Base-by-base conservation (phyloP, 148 eudicot species). In the Mesembryanthemum crystallinum region DNA sequence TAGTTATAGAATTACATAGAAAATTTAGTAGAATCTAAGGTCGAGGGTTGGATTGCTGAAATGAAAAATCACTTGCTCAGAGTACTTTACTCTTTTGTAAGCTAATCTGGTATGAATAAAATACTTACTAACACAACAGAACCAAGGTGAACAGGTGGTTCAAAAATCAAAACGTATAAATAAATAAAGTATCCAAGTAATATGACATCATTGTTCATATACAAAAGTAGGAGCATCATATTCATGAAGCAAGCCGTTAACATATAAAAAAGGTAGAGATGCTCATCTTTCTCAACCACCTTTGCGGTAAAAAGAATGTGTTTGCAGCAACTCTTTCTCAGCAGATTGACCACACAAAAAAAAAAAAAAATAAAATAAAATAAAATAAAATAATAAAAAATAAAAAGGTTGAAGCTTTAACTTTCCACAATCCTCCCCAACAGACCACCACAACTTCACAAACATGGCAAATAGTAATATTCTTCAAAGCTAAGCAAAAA, bases 401-500 rank as follows among this genome's bases (percentile, higher is more conserved):
- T n/a, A 63, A 25, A 0, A 30, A 17, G 33, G 21, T 28, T 39
- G 6, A 35, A 35, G 39, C 39, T 35, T 35, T 39, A 24, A 37
- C 69, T 65, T 65, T 10, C 49, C 10, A 37, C 51, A 33, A 11
- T 33, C 37, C 29, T 11, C 45, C 29, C 18, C 52, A 35, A 3
- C 6, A 35, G 29, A 66, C 49, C 27, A 30, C 10, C 49, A 68
- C 43, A 11, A 39, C 18, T 23, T 66, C 67, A 42, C 79, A 14
- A 42, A 76, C 25, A 25, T 43, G 2, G 27, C 67, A 69, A 70
- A 77, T 68, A 37, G 8, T 39, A 39, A 13, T 45, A 45, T 45
- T 6, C 80, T 77, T 77, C 74, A 20, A 68, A 42, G 73, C 66
- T 76, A 76, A 76, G 79, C 62, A 74, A 74, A 64, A 17, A 35